Conservation (phyloP, 352 stramenopile genomes). For the Globisporangium nagaii region DNA sequence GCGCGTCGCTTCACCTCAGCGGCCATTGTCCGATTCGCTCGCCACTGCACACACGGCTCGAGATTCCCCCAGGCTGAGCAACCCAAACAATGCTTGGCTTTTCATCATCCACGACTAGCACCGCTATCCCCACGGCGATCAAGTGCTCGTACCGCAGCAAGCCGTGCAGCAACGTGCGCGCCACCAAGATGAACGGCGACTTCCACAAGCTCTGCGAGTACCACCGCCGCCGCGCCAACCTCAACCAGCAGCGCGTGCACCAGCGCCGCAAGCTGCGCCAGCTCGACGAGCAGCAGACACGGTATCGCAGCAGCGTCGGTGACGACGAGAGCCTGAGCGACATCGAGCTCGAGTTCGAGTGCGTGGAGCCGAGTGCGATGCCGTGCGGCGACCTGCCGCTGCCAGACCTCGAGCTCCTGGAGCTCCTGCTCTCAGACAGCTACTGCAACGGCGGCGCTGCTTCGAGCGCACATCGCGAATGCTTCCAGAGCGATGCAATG, state of each 20-base stretch:
- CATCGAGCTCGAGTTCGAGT: constrained; percentile 9
- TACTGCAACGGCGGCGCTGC: neutral
- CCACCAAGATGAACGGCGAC: constrained; percentile 40
- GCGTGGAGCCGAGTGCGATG: constrained; percentile 9
- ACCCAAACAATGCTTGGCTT: too few relatives aligned
- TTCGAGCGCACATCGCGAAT: neutral
- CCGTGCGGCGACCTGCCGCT: constrained; percentile 9
- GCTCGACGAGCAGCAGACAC: neutral
- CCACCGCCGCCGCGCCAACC: constrained; percentile 34
- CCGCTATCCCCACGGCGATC: too few relatives aligned
- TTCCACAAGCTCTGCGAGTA: constrained; percentile 35
- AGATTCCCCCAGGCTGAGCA: too few relatives aligned
- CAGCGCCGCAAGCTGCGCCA: constrained; percentile 15
- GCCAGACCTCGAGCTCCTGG: constrained; percentile 7
- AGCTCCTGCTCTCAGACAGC: constrained; percentile 11
- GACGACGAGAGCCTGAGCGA: constrained; percentile 5
- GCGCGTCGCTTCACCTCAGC: too few relatives aligned
- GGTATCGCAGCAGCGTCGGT: neutral
- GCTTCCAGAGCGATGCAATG: neutral
- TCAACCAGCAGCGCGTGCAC: constrained; percentile 33
- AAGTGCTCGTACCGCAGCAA: constrained; percentile 30
- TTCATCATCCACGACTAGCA: too few relatives aligned
- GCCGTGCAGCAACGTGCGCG: constrained; percentile 24
- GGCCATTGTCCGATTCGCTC: too few relatives aligned
- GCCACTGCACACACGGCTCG: too few relatives aligned